Conservation (phyloP, 805 yeast species). For the Candida adriatica region DNA sequence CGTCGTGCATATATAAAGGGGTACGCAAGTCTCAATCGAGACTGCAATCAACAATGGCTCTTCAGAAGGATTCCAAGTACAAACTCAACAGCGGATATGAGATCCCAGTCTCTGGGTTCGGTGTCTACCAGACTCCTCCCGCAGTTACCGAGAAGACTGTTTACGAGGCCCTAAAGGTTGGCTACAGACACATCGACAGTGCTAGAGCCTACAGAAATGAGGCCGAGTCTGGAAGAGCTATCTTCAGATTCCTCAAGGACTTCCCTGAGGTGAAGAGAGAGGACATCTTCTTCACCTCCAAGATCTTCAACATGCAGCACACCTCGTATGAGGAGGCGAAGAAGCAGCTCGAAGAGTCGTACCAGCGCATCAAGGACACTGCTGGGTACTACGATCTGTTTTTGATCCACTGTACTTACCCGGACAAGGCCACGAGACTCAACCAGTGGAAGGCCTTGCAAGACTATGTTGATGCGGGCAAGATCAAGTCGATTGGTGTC, state of each 20-base stretch:
- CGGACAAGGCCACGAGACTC: slow-evolving; percentile 39
- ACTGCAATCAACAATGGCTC: too few relatives aligned
- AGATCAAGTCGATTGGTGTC: slow-evolving; percentile 65
- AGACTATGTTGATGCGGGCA: slow-evolving; percentile 56
- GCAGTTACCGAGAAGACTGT: slow-evolving; percentile 36
- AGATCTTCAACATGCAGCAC: slow-evolving; percentile 34
- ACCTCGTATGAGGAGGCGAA: slow-evolving; percentile 8
- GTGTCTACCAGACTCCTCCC: slow-evolving; percentile 47
- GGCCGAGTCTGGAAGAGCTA: slow-evolving; percentile 53
- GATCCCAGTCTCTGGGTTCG: slow-evolving; percentile 67
- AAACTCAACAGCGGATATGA: slow-evolving; percentile 47
- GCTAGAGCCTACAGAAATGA: slow-evolving; percentile 57
- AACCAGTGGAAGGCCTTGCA: slow-evolving; percentile 71
- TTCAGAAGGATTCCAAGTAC: too few relatives aligned
- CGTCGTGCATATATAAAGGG: too few relatives aligned
- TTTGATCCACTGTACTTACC: slow-evolving; percentile 59
- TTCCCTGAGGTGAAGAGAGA: slow-evolving; percentile 46
- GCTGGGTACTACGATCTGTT: slow-evolving; percentile 65
- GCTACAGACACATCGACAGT: slow-evolving; percentile 70
- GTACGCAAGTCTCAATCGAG: too few relatives aligned
- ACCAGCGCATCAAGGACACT: slow-evolving; percentile 37
- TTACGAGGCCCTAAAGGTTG: slow-evolving; percentile 52
- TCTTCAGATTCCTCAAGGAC: slow-evolving; percentile 42
- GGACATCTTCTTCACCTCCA: slow-evolving; percentile 65
- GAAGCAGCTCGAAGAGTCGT: slow-evolving; percentile 43